Base-by-base conservation (phyloP, 768 basidiomycete genomes). In the Kwoniella mangroviensis region DNA sequence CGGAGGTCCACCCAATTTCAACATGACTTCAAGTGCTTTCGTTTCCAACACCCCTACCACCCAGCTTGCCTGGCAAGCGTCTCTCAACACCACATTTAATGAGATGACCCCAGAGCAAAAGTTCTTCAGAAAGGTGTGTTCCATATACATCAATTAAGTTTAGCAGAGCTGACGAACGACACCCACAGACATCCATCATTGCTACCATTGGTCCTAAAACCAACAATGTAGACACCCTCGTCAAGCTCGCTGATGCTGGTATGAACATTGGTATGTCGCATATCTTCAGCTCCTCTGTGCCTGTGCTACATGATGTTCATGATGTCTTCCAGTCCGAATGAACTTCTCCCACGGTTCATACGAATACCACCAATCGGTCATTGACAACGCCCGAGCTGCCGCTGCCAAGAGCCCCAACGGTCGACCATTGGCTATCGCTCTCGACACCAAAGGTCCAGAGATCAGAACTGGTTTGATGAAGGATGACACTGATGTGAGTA, bases 301-400 rank as follows among this genome's bases (percentile, higher is more conserved):
- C 53, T 56, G 43, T 65, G 63, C 41, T 11, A 5, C 40, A 9
- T 17, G 21, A 12, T 55, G 34, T 43, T 69, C 67, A 53, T 72
- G 68, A 45, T 21, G 9, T 40, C n/a, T 24, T 19, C 12, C 76
- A 98, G 97, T 99, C 73, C 95, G 97, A 85, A 98, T 99, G 97
- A 99, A 99, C 88, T 99, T 98, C 84, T 98, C 96, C 65, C 97
- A 99, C 89, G 97, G 97, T 57, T 91, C 91, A 67, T 95, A 99
- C 84, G 94, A 94, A 79, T 98, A 96, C 84, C 97, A 98, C 86
- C 94, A 99, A 86, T 94, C 92, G 74, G 97, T 98, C 76, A 94
- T 99, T 82, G 95, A 98, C 86, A 98, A 98, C 87, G 91, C 94
- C 61, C 88, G 95, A 79, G 90, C 90, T 82, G 90, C 91, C 86